phyloP scores from a whole-genome alignment of 169 alveolate species.

The Eimeria brunetti region DNA sequence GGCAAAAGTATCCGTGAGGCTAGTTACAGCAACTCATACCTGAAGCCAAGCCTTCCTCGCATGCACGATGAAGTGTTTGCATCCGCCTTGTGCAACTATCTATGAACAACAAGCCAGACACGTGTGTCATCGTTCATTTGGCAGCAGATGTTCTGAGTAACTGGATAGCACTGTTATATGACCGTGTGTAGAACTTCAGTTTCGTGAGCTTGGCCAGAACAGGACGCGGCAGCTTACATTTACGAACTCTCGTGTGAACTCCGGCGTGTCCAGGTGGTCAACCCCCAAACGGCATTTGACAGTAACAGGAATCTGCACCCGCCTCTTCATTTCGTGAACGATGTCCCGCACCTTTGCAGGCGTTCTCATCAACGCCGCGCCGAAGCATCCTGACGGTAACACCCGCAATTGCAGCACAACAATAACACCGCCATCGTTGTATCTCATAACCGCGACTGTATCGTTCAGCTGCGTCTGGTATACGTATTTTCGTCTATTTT shows the following conservation, averaged over 20 bases:
- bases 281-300: conserved; percentile 98
- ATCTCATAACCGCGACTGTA: background rate
- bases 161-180: background rate
- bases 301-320: conserved; percentile 90
- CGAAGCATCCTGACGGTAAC: conserved; percentile 91
- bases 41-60: conserved; percentile 96
- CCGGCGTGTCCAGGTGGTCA: conserved; percentile 91
- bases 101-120: conserved; percentile 20
- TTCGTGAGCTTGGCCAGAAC: background rate
- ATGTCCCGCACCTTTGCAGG: conserved; percentile 94
- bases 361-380: conserved; percentile 97
- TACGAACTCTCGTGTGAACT: conserved; percentile 76
- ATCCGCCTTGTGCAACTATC: conserved; percentile 88
- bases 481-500: background rate
- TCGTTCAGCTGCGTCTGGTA: background rate
- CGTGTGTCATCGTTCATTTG: background rate
- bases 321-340: conserved; percentile 76
- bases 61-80: conserved; percentile 95
- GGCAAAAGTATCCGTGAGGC: background rate
- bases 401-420: background rate
- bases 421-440: background rate
- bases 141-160: background rate
- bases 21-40: background rate
- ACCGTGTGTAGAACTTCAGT: background rate
- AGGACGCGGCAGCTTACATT: conserved; percentile 28